A percentile compares a stretch with the other conserved stretches of the same genome.
Conservation (phyloP, 139 green algal genomes). For the Closterium sp. region DNA sequence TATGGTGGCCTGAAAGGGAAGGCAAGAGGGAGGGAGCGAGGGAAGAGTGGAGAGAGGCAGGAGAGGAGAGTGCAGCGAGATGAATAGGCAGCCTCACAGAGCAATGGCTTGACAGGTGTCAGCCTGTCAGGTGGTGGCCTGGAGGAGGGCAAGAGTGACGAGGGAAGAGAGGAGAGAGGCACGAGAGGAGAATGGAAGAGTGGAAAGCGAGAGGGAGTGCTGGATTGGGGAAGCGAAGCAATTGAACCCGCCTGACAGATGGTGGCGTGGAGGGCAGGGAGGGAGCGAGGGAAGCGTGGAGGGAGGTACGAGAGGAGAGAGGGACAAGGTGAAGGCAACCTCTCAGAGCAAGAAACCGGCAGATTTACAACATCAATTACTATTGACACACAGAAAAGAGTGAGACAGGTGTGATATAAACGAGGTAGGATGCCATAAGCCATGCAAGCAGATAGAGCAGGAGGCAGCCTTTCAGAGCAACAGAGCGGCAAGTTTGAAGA, state of each 20-base stretch:
- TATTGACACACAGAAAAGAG: background rate
- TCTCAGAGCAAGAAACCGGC: too few relatives aligned
- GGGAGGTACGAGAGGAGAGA: too few relatives aligned
- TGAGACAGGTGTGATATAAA: background rate
- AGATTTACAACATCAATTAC: too few relatives aligned
- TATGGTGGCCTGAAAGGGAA: background rate
- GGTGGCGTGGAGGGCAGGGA: background rate
- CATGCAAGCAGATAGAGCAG: background rate
- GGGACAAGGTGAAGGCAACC: too few relatives aligned
- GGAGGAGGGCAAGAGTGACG: too few relatives aligned
- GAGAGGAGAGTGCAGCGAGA: background rate
- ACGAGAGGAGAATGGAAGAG: too few relatives aligned
- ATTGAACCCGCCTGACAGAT: background rate
- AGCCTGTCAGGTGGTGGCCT: too few relatives aligned
- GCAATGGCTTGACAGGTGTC: too few relatives aligned
- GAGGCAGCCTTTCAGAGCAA: background rate
- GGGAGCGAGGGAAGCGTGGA: too few relatives aligned
- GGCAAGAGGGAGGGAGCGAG: too few relatives aligned
- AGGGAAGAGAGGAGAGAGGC: too few relatives aligned
- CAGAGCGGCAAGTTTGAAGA: background rate
- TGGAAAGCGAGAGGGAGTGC: background rate
- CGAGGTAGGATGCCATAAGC: background rate
- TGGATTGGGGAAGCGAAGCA: background rate
- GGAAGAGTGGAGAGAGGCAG: too few relatives aligned
- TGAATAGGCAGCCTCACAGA: background rate